Percentiles rank a stretch among this genome's conserved stretches.
Conservation (phyloP, 2,329 filamentous ascomycete species). For the Paecilomyces dactylethromorphus region DNA sequence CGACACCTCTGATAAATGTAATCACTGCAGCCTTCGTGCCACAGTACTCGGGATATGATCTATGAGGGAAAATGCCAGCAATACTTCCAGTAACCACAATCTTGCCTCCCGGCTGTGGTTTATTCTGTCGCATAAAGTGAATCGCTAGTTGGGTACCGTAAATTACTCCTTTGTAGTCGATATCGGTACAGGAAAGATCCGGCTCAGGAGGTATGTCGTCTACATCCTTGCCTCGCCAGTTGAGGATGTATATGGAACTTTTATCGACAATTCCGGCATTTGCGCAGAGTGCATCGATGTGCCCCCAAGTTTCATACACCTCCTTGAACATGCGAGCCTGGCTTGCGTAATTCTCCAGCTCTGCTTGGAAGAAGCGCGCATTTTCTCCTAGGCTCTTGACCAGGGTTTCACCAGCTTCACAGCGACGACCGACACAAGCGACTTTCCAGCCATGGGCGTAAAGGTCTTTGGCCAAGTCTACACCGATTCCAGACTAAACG, state of each 20-base stretch:
- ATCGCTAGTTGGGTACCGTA: constrained; percentile 46
- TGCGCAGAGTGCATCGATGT: constrained; percentile 44
- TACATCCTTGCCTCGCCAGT: constrained; percentile 21
- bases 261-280: constrained; percentile 48
- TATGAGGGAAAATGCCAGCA: constrained; percentile 39
- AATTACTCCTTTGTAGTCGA: constrained; percentile 47
- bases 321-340: constrained; percentile 38
- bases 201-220: constrained; percentile 38
- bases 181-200: constrained; percentile 40
- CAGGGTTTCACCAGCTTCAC: constrained; percentile 24
- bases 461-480: constrained; percentile 33
- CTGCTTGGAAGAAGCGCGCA: constrained; percentile 38
- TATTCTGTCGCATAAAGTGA: constrained; percentile 50
- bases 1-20: constrained; percentile 34
- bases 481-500: background rate
- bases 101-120: constrained; percentile 31
- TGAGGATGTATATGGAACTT: constrained; percentile 40
- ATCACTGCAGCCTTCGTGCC: constrained; percentile 46
- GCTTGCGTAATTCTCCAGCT: constrained; percentile 43
- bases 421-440: constrained; percentile 32
- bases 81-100: constrained; percentile 42
- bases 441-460: constrained; percentile 26
- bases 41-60: constrained; percentile 43
- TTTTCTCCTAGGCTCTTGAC: constrained; percentile 24
- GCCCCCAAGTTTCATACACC: constrained; percentile 38